Evolutionary conservation across 2,329 filamentous ascomycete species (phyloP).

Genomic region (Arthrobotrys entomopaga): DNA sequence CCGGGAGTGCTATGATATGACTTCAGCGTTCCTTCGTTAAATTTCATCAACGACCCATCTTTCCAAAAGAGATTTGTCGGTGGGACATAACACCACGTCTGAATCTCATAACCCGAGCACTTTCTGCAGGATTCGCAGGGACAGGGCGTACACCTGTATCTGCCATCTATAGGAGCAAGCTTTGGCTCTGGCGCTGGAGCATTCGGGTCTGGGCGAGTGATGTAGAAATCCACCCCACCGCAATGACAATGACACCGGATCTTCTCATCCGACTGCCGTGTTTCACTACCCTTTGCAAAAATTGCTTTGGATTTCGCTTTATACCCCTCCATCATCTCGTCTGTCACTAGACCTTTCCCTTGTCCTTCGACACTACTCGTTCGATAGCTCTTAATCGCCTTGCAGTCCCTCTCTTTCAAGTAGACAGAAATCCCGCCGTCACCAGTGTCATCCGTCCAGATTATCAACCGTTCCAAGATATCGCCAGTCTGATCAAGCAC

Average conservation of each 20-base stretch:
- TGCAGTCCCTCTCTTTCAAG: conserved; percentile 22
- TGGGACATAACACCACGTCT: conserved; percentile 28
- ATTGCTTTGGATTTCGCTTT: conserved; percentile 28
- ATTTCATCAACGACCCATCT: conserved; percentile 33
- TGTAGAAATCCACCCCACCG: conserved; percentile 44
- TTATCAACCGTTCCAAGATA: conserved; percentile 22
- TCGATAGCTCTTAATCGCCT: conserved; percentile 18
- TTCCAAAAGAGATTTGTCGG: conserved; percentile 36
- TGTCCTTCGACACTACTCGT: conserved; percentile 16
- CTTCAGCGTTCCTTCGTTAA: conserved; percentile 39
- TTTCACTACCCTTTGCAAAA: not conserved
- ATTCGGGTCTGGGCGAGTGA: conserved; percentile 22
- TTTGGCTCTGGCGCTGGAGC: conserved; percentile 27
- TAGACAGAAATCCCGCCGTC: conserved; percentile 32
- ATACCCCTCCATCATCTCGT: not conserved
- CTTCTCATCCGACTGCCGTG: conserved; percentile 18
- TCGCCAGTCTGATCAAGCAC: conserved; percentile 20
- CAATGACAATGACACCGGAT: conserved; percentile 38
- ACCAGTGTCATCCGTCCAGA: conserved; percentile 37
- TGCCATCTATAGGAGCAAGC: conserved; percentile 7
- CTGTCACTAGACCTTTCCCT: conserved; percentile 12
- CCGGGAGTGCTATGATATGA: conserved; percentile 40
- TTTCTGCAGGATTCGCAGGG: conserved; percentile 42
- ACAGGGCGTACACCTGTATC: conserved; percentile 25
- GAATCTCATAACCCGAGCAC: conserved; percentile 42